Conservation (phyloP, 1,284 basidiomycete species). For the Tilletiopsis washingtonensis region DNA sequence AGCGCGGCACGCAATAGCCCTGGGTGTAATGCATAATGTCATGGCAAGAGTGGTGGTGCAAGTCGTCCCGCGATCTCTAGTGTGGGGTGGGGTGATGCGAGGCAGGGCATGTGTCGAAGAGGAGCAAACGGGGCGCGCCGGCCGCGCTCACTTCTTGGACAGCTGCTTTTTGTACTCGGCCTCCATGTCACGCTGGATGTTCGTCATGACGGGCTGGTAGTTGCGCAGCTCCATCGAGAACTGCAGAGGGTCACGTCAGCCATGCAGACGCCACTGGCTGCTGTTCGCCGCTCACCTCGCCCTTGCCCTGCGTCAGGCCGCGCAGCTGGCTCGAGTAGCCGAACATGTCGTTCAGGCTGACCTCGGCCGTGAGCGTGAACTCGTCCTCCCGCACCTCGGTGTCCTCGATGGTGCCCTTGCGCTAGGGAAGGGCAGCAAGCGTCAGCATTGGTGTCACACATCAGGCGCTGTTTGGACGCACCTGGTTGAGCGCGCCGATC, state of each 20-base stretch:
- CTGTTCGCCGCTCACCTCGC: constrained; percentile 22
- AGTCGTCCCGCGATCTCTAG: no score
- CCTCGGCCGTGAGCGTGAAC: constrained; percentile 84
- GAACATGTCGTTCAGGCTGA: constrained; percentile 97
- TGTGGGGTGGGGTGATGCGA: no score
- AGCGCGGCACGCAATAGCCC: no score
- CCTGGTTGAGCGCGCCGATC: constrained; percentile 87
- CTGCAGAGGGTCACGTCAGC: constrained; percentile 49
- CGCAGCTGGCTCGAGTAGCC: constrained; percentile 63
- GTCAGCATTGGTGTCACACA: no score
- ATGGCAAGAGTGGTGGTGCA: no score
- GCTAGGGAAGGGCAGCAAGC: no score
- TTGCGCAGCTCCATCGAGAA: constrained; percentile 87
- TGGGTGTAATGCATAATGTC: no score
- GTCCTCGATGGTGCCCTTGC: constrained; percentile 89
- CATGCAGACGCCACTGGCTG: background rate
- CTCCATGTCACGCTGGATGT: constrained; percentile 75
- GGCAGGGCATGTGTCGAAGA: no score
- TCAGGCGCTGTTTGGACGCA: no score
- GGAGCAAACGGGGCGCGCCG: no score
- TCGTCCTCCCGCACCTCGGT: constrained; percentile 96
- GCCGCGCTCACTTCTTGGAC: constrained; percentile 9
- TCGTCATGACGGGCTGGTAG: constrained; percentile 79
- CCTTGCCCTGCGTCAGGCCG: constrained; percentile 70
- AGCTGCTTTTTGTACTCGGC: constrained; percentile 47